Conservation (phyloP, 176 grass and related monocot genomes). For the Metroxylon sagu region DNA sequence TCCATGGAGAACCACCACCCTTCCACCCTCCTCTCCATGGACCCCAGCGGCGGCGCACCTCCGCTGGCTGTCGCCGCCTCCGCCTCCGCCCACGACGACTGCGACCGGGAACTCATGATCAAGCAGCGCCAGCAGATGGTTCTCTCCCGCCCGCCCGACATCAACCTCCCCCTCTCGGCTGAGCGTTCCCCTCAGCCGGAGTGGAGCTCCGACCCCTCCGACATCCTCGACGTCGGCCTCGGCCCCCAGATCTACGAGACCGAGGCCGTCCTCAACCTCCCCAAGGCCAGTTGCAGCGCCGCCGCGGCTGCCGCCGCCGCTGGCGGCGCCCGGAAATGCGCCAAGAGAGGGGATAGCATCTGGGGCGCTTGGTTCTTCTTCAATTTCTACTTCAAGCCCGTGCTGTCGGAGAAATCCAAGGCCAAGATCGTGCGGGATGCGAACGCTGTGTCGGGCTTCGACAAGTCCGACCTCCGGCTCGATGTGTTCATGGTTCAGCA, state of each 20-base stretch:
- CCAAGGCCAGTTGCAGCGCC: neutral
- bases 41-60: slow-evolving; percentile 41
- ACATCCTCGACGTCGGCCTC: slow-evolving; percentile 74
- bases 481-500: slow-evolving; percentile 94
- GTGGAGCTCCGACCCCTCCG: slow-evolving; percentile 35
- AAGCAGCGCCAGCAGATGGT: slow-evolving; percentile 37
- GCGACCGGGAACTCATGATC: slow-evolving; percentile 47
- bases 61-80: slow-evolving; percentile 35
- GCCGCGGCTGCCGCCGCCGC: too few relatives aligned
- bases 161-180: slow-evolving; percentile 77
- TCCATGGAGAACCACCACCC: slow-evolving; percentile 96
- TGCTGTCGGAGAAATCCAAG: slow-evolving; percentile 55
- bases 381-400: slow-evolving; percentile 94
- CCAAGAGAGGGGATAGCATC: slow-evolving; percentile 81
- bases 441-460: slow-evolving; percentile 42
- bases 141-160: slow-evolving; percentile 65
- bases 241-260: slow-evolving; percentile 64
- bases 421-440: slow-evolving; percentile 25
- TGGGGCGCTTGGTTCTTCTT: slow-evolving; percentile 99
- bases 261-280: slow-evolving; percentile 28
- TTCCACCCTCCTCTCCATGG: slow-evolving; percentile 96
- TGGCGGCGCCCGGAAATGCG: slow-evolving; percentile 54
- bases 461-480: slow-evolving; percentile 31
- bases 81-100: slow-evolving; percentile 53
- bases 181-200: slow-evolving; percentile 59